Evolutionary conservation across 2,329 filamentous ascomycete species (phyloP), one percentile per base, ranked within the genome.

Genomic region (Rasamsonia emersonii): DNA sequence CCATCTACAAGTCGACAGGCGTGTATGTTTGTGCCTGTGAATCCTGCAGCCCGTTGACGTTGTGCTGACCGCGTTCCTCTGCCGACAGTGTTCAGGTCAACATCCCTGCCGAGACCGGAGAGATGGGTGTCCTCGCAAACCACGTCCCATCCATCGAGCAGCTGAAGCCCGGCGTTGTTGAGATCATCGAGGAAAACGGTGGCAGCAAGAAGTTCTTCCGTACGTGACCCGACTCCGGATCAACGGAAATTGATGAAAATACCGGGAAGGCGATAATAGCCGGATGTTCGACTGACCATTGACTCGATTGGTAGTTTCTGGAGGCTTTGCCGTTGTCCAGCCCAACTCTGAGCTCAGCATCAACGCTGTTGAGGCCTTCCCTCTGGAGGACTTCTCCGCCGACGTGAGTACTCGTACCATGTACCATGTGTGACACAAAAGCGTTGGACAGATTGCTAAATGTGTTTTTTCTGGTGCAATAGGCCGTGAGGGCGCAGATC

Each of bases 141-240:
- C 91, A 98, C 77, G 91, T 98, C 55, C 88, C 91, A 46, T 86
- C 88, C 42, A 96, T 98, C 59, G 91, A 98, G 75, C 91, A 98
- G 75, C 75, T 98, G 66, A 94, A 93, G 77, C 88, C 91, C 41
- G 91, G 91, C 57, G 70, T 96, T 50, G 75, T 98, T 50, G 89
- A 96, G 74, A 75, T 98, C 58, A 77, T 96, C 49, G 89, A 96
- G 74, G 91, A 98, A 76, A 76, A 70, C 58, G 84, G 86, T 58
- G 59, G 62, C 47, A 80, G 63, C 82, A 98, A 98, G 79, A 85
- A 93, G 69, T 98, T 91, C 73, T 98, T 98, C 82, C 76, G 88
- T 94, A 84, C 53, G 86, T 79, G 26, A 30, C 32, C 35, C 27
- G 36, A 30, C 39, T 28, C 30, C 19, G n/a, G 17, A 33, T 27